Evolutionary conservation across 495 filamentous ascomycete species (phyloP), one percentile per base, ranked within the genome.

Genomic region (Penicillium tannophilum): DNA sequence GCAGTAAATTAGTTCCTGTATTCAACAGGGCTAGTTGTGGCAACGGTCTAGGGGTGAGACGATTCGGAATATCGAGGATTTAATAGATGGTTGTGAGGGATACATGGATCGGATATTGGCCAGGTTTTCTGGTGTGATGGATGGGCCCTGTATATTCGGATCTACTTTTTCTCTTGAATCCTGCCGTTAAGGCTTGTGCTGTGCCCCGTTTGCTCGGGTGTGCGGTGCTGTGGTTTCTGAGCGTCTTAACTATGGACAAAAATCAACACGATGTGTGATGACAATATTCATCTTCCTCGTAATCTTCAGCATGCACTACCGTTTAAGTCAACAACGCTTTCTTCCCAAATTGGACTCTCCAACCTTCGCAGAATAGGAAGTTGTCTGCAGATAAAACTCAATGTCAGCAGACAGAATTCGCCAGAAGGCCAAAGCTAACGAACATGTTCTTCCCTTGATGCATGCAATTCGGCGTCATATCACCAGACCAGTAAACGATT

Each of bases 1-100:
- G 81, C 84, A 87, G 76, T 88, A 88, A 68, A 75, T 69, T 63
- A 55, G 41, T 50, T 45, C 52, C 48, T 52, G 31, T 17, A 31
- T 9, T 24, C 50, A 42, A 60, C 35, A 17, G 43, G 43, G 41
- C 51, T 53, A 55, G 50, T 67, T 51, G 33, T 51, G 31, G 19
- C 20, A 42, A 42, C 50, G 49, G 56, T 62, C 46, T 62, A 35
- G 52, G 63, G 53, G 52, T 55, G 48, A 52, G 19, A 26, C 44
- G 28, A 11, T 26, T 46, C 28, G 52, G 55, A 56, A 36, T 39
- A 30, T 51, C 47, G 44, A 54, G 58, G 50, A 48, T 53, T 41
- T 45, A 7, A n/a, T 14, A 41, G 44, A 55, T 46, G 56, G 41
- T 46, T 45, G 3, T 51, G 47, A 44, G 12, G 16, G 5, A 23